Evolutionary conservation across 1,284 basidiomycete species (phyloP).

Genomic region (Cutaneotrichosporon cutaneum): DNA sequence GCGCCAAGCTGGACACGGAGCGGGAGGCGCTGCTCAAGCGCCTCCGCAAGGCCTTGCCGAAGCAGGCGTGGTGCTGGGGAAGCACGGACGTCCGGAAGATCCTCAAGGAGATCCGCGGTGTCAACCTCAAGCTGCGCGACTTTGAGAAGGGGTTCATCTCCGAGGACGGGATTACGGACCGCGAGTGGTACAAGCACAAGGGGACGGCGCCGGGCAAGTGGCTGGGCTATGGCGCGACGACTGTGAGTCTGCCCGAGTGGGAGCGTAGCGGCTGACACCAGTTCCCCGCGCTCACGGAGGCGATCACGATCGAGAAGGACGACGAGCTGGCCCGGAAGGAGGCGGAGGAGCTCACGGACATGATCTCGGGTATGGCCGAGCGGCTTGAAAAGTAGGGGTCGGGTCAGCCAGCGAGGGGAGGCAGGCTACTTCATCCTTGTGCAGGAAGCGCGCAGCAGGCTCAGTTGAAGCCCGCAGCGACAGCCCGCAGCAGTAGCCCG

Average conservation of each 20-base stretch:
- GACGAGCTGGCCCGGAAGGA: conserved; percentile 64
- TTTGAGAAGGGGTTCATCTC: conserved; percentile 87
- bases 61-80: neutral
- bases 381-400: conserved; percentile 36
- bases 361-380: conserved; percentile 61
- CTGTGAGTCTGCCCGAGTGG: conserved; percentile 28
- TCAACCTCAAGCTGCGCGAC: conserved; percentile 68
- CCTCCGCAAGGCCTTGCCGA: conserved; percentile 37
- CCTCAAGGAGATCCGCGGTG: conserved; percentile 61
- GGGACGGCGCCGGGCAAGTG: conserved; percentile 87
- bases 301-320: conserved; percentile 69
- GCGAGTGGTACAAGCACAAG: conserved; percentile 82
- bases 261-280: conserved; percentile 12
- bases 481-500: neutral
- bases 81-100: conserved; percentile 52
- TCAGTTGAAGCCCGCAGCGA: neutral
- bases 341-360: conserved; percentile 61
- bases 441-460: no score
- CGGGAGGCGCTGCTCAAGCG: conserved; percentile 40
- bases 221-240: conserved; percentile 74
- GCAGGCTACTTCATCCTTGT: neutral
- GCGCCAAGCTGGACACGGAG: conserved; percentile 58
- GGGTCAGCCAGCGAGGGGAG: neutral
- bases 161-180: conserved; percentile 69
- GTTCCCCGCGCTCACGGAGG: conserved; percentile 78